These are phyloP conservation scores for Chloromonas sp. DNA, from an alignment of 163 green algal species.

Conservation along the genomic window DNA sequence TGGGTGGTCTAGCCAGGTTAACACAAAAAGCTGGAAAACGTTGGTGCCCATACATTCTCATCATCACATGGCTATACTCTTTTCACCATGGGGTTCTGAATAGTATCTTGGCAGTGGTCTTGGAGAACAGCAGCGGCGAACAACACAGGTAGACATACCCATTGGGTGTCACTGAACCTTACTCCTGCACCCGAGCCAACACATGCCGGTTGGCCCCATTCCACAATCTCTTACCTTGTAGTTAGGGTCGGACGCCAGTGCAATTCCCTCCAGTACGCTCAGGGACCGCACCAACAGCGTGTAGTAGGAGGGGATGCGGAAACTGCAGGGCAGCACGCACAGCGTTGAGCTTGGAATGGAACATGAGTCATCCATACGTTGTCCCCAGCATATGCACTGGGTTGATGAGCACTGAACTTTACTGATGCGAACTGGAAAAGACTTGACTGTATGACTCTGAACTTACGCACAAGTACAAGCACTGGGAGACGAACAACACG, in stretches of 20 bases:
- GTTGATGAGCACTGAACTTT: too few relatives aligned
- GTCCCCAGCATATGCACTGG: too few relatives aligned
- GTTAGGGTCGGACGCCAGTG: conserved; percentile 71
- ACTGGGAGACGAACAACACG: too few relatives aligned
- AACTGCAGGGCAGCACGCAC: conserved; percentile 51
- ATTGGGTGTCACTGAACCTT: not conserved
- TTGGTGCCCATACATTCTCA: too few relatives aligned
- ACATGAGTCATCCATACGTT: not conserved
- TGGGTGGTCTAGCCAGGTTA: too few relatives aligned
- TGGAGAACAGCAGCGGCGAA: not conserved
- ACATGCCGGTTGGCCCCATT: not conserved
- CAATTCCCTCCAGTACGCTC: conserved; percentile 89
- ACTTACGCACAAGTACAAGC: too few relatives aligned
- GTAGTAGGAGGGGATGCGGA: conserved; percentile 87
- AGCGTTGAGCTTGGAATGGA: not conserved
- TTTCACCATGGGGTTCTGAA: too few relatives aligned
- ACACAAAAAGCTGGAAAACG: too few relatives aligned
- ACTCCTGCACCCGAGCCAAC: not conserved
- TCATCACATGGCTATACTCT: too few relatives aligned
- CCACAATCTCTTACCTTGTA: conserved; percentile 72
- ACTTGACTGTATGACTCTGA: too few relatives aligned
- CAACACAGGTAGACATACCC: not conserved
- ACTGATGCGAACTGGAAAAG: too few relatives aligned
- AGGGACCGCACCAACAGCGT: conserved; percentile 83
- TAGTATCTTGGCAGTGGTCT: too few relatives aligned